Percentiles rank a stretch among this genome's conserved stretches.
phyloP scores from a whole-genome alignment of 2,329 filamentous ascomycete species.

The Penicillium sp. region DNA sequence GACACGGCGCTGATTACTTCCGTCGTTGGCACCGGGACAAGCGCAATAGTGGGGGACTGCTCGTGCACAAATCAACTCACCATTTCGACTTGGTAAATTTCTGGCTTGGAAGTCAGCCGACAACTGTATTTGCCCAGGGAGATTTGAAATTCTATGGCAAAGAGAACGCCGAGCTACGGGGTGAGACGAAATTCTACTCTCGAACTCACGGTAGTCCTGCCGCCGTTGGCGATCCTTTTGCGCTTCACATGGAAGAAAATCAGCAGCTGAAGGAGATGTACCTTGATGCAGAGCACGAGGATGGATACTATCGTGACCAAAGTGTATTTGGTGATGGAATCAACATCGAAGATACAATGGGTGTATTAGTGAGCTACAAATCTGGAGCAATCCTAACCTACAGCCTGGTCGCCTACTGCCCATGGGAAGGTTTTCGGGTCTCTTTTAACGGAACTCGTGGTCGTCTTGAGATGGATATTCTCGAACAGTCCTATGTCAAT shows the following conservation, averaged over 20 bases:
- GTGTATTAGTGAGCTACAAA: slow-evolving; percentile 60
- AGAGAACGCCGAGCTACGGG: slow-evolving; percentile 63
- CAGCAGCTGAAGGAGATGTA: slow-evolving; percentile 54
- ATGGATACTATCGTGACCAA: slow-evolving; percentile 65
- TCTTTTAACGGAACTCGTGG: slow-evolving; percentile 56
- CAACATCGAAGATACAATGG: slow-evolving; percentile 69
- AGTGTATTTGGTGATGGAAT: slow-evolving; percentile 67
- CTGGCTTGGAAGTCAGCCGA: slow-evolving; percentile 61
- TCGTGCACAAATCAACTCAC: slow-evolving; percentile 67
- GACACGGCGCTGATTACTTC: slow-evolving; percentile 63
- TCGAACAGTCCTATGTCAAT: slow-evolving; percentile 62
- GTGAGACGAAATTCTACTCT: slow-evolving; percentile 56
- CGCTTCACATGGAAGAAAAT: slow-evolving; percentile 59
- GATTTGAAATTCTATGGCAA: slow-evolving; percentile 64
- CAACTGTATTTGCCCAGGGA: slow-evolving; percentile 62
- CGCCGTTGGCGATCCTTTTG: slow-evolving; percentile 62
- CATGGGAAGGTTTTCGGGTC: slow-evolving; percentile 49
- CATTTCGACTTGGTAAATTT: slow-evolving; percentile 69
- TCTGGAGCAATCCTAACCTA: slow-evolving; percentile 64
- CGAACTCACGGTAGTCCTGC: slow-evolving; percentile 56
- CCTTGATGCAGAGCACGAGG: slow-evolving; percentile 62
- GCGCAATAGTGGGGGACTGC: slow-evolving; percentile 62
- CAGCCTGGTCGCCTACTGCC: slow-evolving; percentile 60
- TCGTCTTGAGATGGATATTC: slow-evolving; percentile 63
- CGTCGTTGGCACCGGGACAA: slow-evolving; percentile 67